Evolutionary conservation across 2,329 filamentous ascomycete genomes (phyloP).

Genomic region (Ascochyta fabae): DNA sequence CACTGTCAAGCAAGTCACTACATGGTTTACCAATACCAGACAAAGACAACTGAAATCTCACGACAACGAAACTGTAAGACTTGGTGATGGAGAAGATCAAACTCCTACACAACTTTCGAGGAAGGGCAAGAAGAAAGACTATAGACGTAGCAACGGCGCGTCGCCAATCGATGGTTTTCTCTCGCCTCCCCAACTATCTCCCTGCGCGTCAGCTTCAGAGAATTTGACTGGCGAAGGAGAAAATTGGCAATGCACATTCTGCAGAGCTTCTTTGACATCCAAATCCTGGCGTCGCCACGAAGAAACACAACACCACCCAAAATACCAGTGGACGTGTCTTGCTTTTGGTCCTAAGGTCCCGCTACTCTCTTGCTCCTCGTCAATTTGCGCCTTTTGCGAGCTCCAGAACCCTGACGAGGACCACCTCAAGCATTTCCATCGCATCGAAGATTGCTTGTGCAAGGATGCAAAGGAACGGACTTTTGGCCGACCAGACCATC

Average conservation of each 20-base stretch:
- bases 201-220: constrained; percentile 6
- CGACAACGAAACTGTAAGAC: not conserved
- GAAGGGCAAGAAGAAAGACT: constrained; percentile 48
- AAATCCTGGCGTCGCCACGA: constrained; percentile 49
- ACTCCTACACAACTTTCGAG: constrained; percentile 21
- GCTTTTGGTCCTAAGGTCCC: constrained; percentile 32
- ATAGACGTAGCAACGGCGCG: constrained; percentile 28
- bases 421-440: constrained; percentile 38
- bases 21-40: constrained; percentile 47
- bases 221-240: constrained; percentile 22
- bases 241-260: constrained; percentile 47
- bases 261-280: constrained; percentile 32
- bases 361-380: constrained; percentile 15
- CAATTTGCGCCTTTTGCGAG: constrained; percentile 42
- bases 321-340: constrained; percentile 45
- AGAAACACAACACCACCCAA: constrained; percentile 45
- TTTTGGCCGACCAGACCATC: constrained; percentile 42
- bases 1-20: constrained; percentile 44
- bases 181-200: constrained; percentile 19
- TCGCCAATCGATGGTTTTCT: constrained; percentile 17
- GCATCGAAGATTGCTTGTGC: constrained; percentile 40
- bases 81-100: not conserved
- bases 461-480: constrained; percentile 38
- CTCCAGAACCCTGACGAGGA: constrained; percentile 33
- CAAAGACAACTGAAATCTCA: constrained; percentile 31